Evolutionary conservation across 257 asterid genomes (phyloP).

Genomic region (Solanum dulcamara): DNA sequence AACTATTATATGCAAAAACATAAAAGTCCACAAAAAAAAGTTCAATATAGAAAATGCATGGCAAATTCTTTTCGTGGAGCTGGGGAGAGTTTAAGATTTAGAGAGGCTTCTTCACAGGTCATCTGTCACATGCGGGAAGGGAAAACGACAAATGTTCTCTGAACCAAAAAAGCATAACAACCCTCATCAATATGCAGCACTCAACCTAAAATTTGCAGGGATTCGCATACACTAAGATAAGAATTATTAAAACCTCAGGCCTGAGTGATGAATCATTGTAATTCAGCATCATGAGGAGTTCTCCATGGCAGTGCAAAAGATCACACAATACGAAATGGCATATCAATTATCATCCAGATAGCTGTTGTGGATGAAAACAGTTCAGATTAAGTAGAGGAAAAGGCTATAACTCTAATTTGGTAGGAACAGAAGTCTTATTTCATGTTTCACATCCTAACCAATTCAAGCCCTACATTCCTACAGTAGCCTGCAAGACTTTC

Average conservation of each 20-base stretch:
- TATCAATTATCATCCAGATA: not conserved
- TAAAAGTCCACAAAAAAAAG: not conserved
- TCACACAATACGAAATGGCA: not conserved
- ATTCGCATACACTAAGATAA: not conserved
- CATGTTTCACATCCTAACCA: not conserved
- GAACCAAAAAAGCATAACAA: not conserved
- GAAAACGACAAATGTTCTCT: not conserved
- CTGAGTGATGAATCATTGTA: not conserved
- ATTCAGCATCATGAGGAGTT: not conserved
- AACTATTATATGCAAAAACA: not conserved
- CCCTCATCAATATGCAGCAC: not conserved
- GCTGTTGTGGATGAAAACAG: not conserved
- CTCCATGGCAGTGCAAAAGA: not conserved
- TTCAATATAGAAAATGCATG: not conserved
- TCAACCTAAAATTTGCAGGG: not conserved
- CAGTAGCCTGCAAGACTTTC: not conserved
- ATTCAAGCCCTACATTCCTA: not conserved
- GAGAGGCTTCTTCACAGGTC: not conserved
- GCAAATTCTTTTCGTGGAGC: not conserved
- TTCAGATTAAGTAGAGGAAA: not conserved
- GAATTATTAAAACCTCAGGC: not conserved
- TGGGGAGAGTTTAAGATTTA: not conserved
- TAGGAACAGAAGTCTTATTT: not conserved
- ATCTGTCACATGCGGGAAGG: not conserved
- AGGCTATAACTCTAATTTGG: not conserved